Evolutionary conservation across 176 grass and related monocot species (phyloP), one percentile per base, ranked within the genome.

Genomic region (Oryza rufipogon): DNA sequence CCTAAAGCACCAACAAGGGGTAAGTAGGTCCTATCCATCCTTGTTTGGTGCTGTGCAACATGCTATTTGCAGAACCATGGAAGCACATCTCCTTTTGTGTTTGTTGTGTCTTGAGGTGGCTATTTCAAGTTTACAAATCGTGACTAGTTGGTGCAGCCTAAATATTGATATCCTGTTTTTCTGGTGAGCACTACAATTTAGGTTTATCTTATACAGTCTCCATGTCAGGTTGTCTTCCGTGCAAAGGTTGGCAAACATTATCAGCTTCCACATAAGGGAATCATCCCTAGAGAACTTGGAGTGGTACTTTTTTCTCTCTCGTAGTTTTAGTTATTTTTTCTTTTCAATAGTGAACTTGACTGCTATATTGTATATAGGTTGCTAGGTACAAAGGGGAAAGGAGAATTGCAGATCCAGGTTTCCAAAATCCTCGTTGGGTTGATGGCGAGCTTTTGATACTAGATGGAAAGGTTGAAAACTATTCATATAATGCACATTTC

Each of bases 251-350:
- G 96, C 64, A 95, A 92, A 64, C 80, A 71, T 39, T 82, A 91
- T 85, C 93, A 94, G 79, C 91, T 99, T 84, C 96, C 96, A 76
- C 91, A 99, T 61, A 93, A 96, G 70, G 96, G 93, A 68, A 91
- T 99, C 34, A 99, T 99, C 77, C 96, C 96, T 84, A 88, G 89
- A 91, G 96, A 99, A 88, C 86, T 96, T 68, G 96, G 93, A 99
- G 96, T 96, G 91, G 96, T 99, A 96, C 74, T n/a, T 75, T 75
- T 83, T 72, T 83, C 75, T 33, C 75, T 33, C 20, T 44, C 30
- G 61, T 30, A 70, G 46, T 9, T 75, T 42, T 77, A 58, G 19
- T 81, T 48, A 38, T 11, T 78, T 78, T 66, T 22, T 75, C 58
- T 39, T 87, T 82, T 80, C 22, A 86, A 16, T 60, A 41, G 30